Evolutionary conservation across 441 rosid genomes (phyloP).

Genomic region (Corymbia calophylla): DNA sequence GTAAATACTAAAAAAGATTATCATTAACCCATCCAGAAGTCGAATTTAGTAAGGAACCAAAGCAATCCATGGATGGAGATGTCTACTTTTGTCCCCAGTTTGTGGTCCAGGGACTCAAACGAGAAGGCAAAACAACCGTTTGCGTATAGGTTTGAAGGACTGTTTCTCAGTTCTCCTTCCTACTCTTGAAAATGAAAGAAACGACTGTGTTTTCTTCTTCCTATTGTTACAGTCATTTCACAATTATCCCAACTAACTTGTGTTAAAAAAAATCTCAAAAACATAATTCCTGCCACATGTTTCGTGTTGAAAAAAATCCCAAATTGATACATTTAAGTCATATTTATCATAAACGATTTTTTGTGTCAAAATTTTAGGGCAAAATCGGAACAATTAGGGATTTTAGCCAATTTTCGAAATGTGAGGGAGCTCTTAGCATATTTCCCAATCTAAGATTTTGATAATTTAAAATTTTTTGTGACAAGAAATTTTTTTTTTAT

Average conservation of each 20-base stretch:
- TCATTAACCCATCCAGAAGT: background rate
- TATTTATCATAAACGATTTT: background rate
- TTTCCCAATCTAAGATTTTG: background rate
- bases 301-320: background rate
- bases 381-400: background rate
- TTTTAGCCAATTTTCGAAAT: accelerated
- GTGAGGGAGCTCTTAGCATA: background rate
- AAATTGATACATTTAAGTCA: accelerated
- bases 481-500: background rate
- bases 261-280: background rate
- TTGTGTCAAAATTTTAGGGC: background rate
- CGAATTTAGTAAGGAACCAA: background rate
- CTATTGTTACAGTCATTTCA: background rate
- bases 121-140: background rate
- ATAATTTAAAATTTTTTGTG: background rate
- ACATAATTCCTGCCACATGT: accelerated
- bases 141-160: background rate
- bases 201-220: background rate
- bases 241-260: background rate
- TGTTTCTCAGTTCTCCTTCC: background rate
- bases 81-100: background rate
- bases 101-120: background rate
- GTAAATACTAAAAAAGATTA: background rate
- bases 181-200: background rate
- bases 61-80: background rate